A percentile compares a stretch with the other conserved stretches of the same genome.
phyloP scores from a whole-genome alignment of 148 eudicot species.

The Mesembryanthemum crystallinum region DNA sequence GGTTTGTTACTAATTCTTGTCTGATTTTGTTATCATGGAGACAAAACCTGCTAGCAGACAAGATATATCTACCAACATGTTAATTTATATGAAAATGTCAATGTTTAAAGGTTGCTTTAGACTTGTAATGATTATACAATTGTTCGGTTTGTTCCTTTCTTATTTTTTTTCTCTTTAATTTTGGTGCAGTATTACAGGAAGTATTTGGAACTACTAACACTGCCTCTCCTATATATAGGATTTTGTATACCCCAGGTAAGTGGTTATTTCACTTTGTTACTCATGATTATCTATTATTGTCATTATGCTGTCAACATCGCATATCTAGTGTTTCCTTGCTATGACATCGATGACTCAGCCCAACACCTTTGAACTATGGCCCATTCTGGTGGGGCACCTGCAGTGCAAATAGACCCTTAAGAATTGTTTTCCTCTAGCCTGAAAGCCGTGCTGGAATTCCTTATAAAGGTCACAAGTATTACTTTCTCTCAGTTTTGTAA shows the following conservation, averaged over 20 bases:
- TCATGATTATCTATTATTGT: neutral
- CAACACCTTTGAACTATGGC: neutral
- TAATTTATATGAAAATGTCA: neutral
- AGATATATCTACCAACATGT: neutral
- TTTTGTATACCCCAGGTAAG: slow-evolving; percentile 82
- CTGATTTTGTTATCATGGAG: too few relatives aligned
- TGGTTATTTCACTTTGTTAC: slow-evolving; percentile 9
- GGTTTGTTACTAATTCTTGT: neutral
- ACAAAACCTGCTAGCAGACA: neutral
- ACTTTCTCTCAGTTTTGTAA: neutral
- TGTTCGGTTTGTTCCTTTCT: neutral
- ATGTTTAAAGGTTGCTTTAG: neutral
- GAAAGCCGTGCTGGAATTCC: neutral
- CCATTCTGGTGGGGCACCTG: neutral
- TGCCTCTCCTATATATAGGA: slow-evolving; percentile 55
- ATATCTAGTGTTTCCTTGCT: slow-evolving; percentile 1
- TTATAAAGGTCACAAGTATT: neutral
- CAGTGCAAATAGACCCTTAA: neutral
- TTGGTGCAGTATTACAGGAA: slow-evolving; percentile 58
- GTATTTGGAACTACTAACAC: slow-evolving; percentile 59
- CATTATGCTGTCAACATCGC: neutral
- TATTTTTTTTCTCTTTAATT: slow-evolving; percentile 10
- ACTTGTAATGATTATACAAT: neutral
- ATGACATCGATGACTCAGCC: neutral
- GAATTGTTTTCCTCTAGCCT: neutral